Percentiles rank a stretch among this genome's conserved stretches.
Conservation (phyloP, 1,284 basidiomycete species). For the Fomitopsis pinicola region DNA sequence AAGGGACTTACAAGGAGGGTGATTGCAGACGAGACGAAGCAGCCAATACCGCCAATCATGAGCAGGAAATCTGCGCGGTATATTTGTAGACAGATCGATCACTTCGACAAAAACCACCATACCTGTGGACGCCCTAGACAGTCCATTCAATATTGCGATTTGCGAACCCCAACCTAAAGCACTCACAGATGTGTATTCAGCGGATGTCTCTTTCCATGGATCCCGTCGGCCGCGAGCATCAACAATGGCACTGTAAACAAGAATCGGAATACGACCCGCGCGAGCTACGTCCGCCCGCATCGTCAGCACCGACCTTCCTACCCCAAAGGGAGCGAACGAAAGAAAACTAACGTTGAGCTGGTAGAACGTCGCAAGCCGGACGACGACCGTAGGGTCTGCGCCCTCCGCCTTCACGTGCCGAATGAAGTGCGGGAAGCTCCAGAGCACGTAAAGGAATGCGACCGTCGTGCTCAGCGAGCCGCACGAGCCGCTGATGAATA, state of each 20-base stretch:
- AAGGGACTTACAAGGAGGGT: conserved; percentile 55
- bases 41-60: conserved; percentile 65
- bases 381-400: conserved; percentile 64
- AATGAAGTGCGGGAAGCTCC: conserved; percentile 64
- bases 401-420: conserved; percentile 62
- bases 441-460: conserved; percentile 62
- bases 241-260: conserved; percentile 63
- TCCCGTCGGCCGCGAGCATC: conserved; percentile 56
- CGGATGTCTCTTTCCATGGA: conserved; percentile 37
- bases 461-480: conserved; percentile 62
- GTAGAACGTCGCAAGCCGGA: conserved; percentile 66
- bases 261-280: conserved; percentile 66
- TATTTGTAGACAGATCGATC: neutral
- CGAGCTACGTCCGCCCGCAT: conserved; percentile 34
- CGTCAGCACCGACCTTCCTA: conserved; percentile 2
- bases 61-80: conserved; percentile 51
- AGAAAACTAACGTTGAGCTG: conserved; percentile 60
- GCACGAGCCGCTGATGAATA: conserved; percentile 61
- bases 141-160: conserved; percentile 4
- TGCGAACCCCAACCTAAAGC: neutral
- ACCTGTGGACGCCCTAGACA: conserved; percentile 48
- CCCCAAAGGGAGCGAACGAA: neutral
- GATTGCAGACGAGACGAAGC: conserved; percentile 69
- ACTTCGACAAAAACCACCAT: conserved; percentile 13
- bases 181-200: conserved; percentile 56